Base-by-base conservation (phyloP, 257 asterid genomes). In the Ajuga chamaepitys region DNA sequence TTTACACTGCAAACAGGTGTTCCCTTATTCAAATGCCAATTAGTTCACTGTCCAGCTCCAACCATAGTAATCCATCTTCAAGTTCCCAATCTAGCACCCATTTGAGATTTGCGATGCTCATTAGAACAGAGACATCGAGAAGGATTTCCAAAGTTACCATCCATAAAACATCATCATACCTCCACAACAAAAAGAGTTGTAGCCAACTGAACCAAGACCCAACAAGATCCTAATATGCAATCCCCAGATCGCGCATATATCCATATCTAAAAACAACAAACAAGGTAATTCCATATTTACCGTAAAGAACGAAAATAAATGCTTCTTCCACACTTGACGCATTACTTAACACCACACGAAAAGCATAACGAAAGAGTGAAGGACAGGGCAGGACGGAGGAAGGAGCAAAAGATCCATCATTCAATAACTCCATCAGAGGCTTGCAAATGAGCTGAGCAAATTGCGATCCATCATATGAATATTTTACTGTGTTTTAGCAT, bases 31-130 rank as follows among this genome's bases (percentile, higher is more conserved):
- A 83, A 73, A 80, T 67, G 66, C 77, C 91, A 82, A 61, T 80
- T 82, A 85, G 86, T 83, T 76, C 88, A 82, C 63, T 65, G 80
- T 86, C 95, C 95, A 76, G 89, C 96, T 82, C 81, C 82, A 30
- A 80, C 78, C 84, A 78, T 70, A 76, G 85, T 80, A 80, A 80
- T 91, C 95, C 95, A 76, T 83, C 89, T 83, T 76, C 91, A 74
- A 70, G 91, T 84, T 76, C 84, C 84, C 77, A 81, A 86, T 88
- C 95, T 88, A 91, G 97, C 95, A 86, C 86, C 86, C 81, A 84
- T 69, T 80, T 82, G 96, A 84, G 89, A 91, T 80, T 81, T 75
- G 77, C 58, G 85, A 86, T 84, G 91, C 89, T 81, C 81, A 83
- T 86, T 83, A 86, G 95, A 91, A 78, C 56, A 77, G 82, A 84